Evolutionary conservation across 176 grass and related monocot genomes (phyloP), one percentile per base, ranked within the genome.

Genomic region (Tillandsia fasciculata): DNA sequence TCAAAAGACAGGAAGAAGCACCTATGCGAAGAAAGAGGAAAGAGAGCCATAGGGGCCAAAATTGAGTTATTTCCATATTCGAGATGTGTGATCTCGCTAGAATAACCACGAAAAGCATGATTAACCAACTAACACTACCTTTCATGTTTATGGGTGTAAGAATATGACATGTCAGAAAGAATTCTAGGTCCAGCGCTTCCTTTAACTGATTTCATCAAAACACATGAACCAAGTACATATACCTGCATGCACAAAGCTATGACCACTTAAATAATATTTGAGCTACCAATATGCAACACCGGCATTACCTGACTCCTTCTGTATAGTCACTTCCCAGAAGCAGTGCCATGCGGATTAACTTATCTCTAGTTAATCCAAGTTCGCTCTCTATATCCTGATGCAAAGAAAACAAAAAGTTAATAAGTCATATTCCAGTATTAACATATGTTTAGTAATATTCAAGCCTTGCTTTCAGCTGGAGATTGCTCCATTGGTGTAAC

Each of bases 271-370:
- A 15, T 9, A 67, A 47, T 67, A n/a, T 14, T 9, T n/a, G 48
- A 49, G 33, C 14, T 33, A 49, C 65, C 48, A 20, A 70, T 13
- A 70, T 9, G 22, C 12, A 5, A 18, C 11, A 18, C 13, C 15
- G 26, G 64, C 12, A 76, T 84, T 87, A 92, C 93, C 93, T 97
- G 71, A 92, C 72, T 74, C 93, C 93, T 87, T 92, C 88, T 51
- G 93, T 97, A 76, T 97, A 97, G 71, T 97, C 93, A 70, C 89
- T 92, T 63, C 93, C 93, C 64, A 97, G 86, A 87, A 97, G 93
- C 84, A 97, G 33, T 49, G 86, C 89, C 86, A 97, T 97, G 53
- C 86, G 89, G 58, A 97, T 92, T 81, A 97, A 66, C 67, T 87
- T 87, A 70, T 90, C 84, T 76, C 86, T 86, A 73, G 85, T 85